These are phyloP conservation scores for Trichomonascaceae sp. DNA, from an alignment of 1,139 yeast species.

Conservation along the genomic window DNA sequence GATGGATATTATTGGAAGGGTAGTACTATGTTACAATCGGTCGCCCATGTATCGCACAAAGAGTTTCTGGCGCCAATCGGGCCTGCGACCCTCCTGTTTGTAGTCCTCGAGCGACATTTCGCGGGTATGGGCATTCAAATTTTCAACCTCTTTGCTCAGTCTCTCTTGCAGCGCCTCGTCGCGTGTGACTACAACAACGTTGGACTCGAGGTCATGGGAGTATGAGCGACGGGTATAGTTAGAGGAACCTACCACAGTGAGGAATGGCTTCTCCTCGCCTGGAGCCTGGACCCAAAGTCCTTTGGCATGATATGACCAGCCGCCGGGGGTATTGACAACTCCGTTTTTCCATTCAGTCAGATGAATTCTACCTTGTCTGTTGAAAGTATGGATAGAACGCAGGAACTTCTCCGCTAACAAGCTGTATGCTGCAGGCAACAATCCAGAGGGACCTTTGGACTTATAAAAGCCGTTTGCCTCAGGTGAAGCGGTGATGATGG, in stretches of 20 bases:
- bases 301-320: slow-evolving; percentile 99
- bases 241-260: slow-evolving; percentile 83
- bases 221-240: slow-evolving; percentile 89
- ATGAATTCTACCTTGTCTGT: slow-evolving; percentile 36
- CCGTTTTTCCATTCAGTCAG: slow-evolving; percentile 85
- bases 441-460: slow-evolving; percentile 70
- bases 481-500: slow-evolving; percentile 82
- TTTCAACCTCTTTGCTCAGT: slow-evolving; percentile 52
- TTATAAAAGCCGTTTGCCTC: slow-evolving; percentile 82
- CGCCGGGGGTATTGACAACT: slow-evolving; percentile 60
- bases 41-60: slow-evolving; percentile 37
- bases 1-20: neutral
- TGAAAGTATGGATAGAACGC: slow-evolving; percentile 34
- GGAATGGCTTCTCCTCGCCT: slow-evolving; percentile 36
- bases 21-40: slow-evolving; percentile 31
- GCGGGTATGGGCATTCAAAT: slow-evolving; percentile 42
- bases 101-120: slow-evolving; percentile 47
- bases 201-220: slow-evolving; percentile 74
- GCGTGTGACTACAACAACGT: slow-evolving; percentile 63
- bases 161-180: slow-evolving; percentile 43
- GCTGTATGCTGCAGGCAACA: slow-evolving; percentile 79
- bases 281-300: slow-evolving; percentile 80
- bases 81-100: slow-evolving; percentile 46
- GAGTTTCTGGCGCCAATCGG: slow-evolving; percentile 46
- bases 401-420: slow-evolving; percentile 62